These are phyloP conservation scores for Tricholoma matsutake DNA, from an alignment of 768 basidiomycete genomes.

Conservation along the genomic window DNA sequence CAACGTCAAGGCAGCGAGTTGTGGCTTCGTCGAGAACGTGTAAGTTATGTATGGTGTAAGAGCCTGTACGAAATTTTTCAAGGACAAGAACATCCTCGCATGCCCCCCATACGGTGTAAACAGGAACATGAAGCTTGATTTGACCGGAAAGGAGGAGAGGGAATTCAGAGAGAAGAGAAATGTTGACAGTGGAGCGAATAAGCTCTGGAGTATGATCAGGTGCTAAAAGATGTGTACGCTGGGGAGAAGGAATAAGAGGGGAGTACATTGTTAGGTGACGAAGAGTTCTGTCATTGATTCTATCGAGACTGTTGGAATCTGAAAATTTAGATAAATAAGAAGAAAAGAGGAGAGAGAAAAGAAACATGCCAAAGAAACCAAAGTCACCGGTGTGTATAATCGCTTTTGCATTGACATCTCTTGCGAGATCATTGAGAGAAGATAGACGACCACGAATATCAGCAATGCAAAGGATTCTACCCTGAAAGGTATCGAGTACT, in stretches of 20 bases:
- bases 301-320: slow-evolving; percentile 78
- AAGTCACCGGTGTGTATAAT: slow-evolving; percentile 99
- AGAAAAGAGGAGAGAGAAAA: slow-evolving; percentile 1
- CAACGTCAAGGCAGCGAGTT: slow-evolving; percentile 87
- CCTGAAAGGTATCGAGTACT: slow-evolving; percentile 74
- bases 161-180: slow-evolving; percentile 88
- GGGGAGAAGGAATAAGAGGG: slow-evolving; percentile 81
- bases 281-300: slow-evolving; percentile 94
- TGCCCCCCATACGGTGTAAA: slow-evolving; percentile 96
- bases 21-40: slow-evolving; percentile 93
- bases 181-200: slow-evolving; percentile 73
- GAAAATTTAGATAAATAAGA: neutral
- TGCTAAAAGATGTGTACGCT: slow-evolving; percentile 74
- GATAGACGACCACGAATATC: slow-evolving; percentile 90
- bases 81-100: slow-evolving; percentile 93
- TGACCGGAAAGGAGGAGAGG: slow-evolving; percentile 87
- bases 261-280: slow-evolving; percentile 97
- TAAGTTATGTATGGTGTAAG: slow-evolving; percentile 85
- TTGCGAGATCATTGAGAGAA: slow-evolving; percentile 85
- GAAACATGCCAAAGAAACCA: slow-evolving; percentile 85
- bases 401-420: slow-evolving; percentile 85
- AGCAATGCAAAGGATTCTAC: slow-evolving; percentile 90
- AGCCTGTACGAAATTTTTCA: slow-evolving; percentile 86
- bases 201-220: slow-evolving; percentile 63
- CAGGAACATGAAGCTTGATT: slow-evolving; percentile 87